Conservation (phyloP, 495 filamentous ascomycete species). For the Chlorociboria aeruginascens region DNA sequence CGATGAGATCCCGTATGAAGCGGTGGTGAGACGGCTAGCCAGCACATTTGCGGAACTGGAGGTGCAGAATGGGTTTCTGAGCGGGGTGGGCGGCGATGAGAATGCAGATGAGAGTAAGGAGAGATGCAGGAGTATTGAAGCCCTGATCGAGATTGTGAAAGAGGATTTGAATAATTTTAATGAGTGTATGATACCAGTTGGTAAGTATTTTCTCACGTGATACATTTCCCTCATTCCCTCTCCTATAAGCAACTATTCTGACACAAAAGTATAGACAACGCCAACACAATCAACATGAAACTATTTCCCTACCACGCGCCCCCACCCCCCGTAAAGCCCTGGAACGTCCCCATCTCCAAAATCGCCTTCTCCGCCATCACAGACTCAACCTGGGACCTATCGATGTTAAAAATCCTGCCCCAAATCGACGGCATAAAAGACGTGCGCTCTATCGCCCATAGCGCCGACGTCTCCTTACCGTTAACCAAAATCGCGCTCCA, state of each 20-base stretch:
- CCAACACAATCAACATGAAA: constrained; percentile 93
- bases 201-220: constrained; percentile 30
- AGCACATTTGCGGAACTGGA: constrained; percentile 78
- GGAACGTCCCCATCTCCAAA: constrained; percentile 85
- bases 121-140: constrained; percentile 51
- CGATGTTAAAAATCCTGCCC: constrained; percentile 69
- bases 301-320: constrained; percentile 74
- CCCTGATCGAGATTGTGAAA: constrained; percentile 79
- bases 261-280: constrained; percentile 47
- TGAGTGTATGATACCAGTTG: constrained; percentile 94
- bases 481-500: constrained; percentile 74
- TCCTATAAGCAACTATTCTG: not conserved
- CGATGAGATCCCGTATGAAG: constrained; percentile 49
- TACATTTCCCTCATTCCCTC: not conserved
- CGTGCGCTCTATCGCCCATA: constrained; percentile 69
- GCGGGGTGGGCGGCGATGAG: constrained; percentile 27
- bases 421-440: constrained; percentile 85
- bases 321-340: constrained; percentile 65
- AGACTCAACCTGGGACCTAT: constrained; percentile 85
- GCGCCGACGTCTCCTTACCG: constrained; percentile 73
- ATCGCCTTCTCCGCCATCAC: constrained; percentile 50
- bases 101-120: constrained; percentile 30
- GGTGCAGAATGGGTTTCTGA: constrained; percentile 70
- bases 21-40: constrained; percentile 75
- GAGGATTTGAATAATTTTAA: constrained; percentile 95